phyloP scores from a whole-genome alignment of 2,329 filamentous ascomycete genomes.

The Immersiporthe knoxdaviesiana region DNA sequence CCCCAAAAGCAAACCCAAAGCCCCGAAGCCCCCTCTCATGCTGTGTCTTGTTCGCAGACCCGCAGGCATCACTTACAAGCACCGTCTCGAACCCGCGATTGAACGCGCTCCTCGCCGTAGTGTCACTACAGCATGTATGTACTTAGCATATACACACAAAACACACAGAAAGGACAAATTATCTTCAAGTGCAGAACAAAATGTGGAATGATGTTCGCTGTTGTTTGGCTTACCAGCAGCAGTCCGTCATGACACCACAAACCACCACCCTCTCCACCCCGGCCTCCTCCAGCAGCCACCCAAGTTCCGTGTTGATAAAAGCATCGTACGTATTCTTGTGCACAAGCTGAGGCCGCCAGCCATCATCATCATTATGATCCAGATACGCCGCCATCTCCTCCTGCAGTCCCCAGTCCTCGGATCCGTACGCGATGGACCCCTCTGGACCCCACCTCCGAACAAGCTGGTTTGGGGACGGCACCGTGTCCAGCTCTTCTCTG shows the following conservation, averaged over 20 bases:
- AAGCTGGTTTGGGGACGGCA: constrained; percentile 40
- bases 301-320: constrained; percentile 42
- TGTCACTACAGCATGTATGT: constrained; percentile 33
- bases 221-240: constrained; percentile 40
- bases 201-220: too few species aligned
- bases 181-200: too few species aligned
- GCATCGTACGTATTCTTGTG: constrained; percentile 47
- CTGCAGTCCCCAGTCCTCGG: constrained; percentile 39
- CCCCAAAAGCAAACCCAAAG: constrained; percentile 42
- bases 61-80: constrained; percentile 44
- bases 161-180: too few species aligned
- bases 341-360: constrained; percentile 31
- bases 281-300: constrained; percentile 34
- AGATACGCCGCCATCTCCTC: constrained; percentile 32
- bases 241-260: constrained; percentile 48
- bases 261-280: constrained; percentile 41
- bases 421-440: constrained; percentile 39
- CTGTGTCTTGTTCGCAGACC: constrained; percentile 39
- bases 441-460: constrained; percentile 43
- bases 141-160: not conserved
- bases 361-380: constrained; percentile 3
- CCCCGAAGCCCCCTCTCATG: constrained; percentile 39
- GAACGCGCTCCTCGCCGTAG: constrained; percentile 43
- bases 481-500: constrained; percentile 35
- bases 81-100: constrained; percentile 47